These are phyloP conservation scores for Trichoderma oligosporum DNA, from an alignment of 2,329 filamentous ascomycete species.

Conservation along the genomic window DNA sequence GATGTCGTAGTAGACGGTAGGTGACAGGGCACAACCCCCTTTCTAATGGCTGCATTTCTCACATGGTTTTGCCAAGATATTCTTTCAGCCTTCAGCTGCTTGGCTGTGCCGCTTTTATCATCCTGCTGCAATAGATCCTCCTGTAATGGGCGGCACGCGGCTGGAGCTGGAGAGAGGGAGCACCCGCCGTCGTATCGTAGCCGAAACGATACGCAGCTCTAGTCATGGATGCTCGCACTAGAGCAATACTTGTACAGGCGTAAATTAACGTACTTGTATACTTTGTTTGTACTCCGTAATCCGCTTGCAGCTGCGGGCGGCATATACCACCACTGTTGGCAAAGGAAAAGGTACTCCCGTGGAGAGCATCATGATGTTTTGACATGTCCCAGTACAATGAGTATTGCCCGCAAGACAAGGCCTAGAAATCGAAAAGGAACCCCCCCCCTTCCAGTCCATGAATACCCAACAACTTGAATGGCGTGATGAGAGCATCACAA, in stretches of 20 bases:
- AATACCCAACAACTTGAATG: neutral
- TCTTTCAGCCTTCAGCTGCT: constrained; percentile 16
- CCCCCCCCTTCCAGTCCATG: neutral
- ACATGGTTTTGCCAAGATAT: neutral
- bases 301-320: constrained; percentile 12
- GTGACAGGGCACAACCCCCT: neutral
- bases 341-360: neutral
- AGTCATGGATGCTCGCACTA: neutral
- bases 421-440: neutral
- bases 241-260: neutral
- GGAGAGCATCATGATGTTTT: neutral
- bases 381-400: neutral
- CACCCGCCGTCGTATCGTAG: constrained; percentile 18
- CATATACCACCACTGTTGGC: neutral
- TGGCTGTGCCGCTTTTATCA: neutral
- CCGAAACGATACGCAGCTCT: neutral
- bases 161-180: constrained; percentile 13
- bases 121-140: neutral
- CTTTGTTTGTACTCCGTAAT: neutral
- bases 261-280: neutral
- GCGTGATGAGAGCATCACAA: neutral
- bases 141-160: neutral
- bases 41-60: neutral
- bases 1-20: neutral
- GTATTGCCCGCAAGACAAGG: constrained; percentile 2